Conservation (phyloP, 1,284 basidiomycete genomes). For the Moesziomyces sp. region DNA sequence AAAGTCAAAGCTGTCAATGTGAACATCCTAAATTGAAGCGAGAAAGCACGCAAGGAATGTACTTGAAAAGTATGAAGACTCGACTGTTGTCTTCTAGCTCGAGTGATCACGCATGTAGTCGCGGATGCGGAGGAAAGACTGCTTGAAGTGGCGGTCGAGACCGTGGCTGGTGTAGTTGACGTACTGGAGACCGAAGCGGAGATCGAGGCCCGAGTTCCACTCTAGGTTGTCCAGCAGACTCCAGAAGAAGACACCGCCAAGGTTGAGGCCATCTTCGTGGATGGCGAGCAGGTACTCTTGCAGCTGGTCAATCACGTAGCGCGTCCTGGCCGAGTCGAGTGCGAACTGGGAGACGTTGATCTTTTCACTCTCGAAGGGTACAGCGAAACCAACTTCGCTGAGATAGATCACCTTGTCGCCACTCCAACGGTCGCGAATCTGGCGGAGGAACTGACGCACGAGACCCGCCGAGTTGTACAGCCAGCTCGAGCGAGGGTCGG, state of each 20-base stretch:
- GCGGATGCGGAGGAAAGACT: too few relatives aligned
- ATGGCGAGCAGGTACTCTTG: conserved; percentile 23
- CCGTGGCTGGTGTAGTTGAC: too few relatives aligned
- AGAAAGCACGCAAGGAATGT: too few relatives aligned
- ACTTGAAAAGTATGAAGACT: too few relatives aligned
- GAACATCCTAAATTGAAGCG: too few relatives aligned
- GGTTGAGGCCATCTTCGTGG: conserved; percentile 22
- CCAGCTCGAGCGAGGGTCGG: conserved; percentile 29
- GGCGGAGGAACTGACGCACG: conserved; percentile 25
- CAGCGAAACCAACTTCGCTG: too few relatives aligned
- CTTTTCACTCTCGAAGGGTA: conserved; percentile 2
- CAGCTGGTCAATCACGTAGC: conserved; percentile 40
- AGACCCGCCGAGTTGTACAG: conserved; percentile 40
- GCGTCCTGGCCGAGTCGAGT: conserved; percentile 24
- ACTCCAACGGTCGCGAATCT: conserved; percentile 9
- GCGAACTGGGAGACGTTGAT: conserved; percentile 17
- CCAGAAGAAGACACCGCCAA: conserved; percentile 30
- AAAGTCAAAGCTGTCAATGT: too few relatives aligned
- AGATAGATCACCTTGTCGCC: conserved; percentile 1
- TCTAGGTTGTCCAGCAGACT: conserved; percentile 14
- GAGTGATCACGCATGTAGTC: too few relatives aligned
- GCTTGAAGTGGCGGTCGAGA: too few relatives aligned
- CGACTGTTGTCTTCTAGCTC: too few relatives aligned
- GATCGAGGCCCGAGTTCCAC: background rate
- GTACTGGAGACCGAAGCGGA: too few relatives aligned